These are phyloP conservation scores for Rhodotorula mucilaginosa DNA, from an alignment of 1,284 basidiomycete genomes.

Conservation along the genomic window DNA sequence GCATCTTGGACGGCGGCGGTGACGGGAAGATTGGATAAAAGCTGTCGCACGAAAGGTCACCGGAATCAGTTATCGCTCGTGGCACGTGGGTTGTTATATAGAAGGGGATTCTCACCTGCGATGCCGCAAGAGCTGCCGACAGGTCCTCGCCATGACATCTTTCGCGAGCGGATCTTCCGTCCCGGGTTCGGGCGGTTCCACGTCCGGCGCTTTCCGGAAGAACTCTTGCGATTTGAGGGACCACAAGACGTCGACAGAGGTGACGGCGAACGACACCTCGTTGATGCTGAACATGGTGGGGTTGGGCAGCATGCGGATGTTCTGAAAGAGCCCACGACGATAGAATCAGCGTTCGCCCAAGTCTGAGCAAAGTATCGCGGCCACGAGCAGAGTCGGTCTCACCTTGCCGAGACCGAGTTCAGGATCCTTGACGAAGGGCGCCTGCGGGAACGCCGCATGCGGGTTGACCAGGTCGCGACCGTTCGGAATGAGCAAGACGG, in stretches of 20 bases:
- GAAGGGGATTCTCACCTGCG: slow-evolving; percentile 59
- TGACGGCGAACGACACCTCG: slow-evolving; percentile 72
- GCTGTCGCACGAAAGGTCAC: slow-evolving; percentile 51
- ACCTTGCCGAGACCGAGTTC: slow-evolving; percentile 52
- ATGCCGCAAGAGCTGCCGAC: slow-evolving; percentile 79
- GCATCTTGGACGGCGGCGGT: slow-evolving; percentile 66
- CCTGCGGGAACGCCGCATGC: slow-evolving; percentile 85
- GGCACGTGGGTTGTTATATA: slow-evolving; percentile 9
- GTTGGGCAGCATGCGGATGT: slow-evolving; percentile 78
- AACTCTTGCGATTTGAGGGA: slow-evolving; percentile 83
- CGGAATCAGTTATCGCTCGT: neutral
- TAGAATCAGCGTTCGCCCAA: neutral
- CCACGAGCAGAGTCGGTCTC: slow-evolving; percentile 21
- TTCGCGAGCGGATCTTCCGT: slow-evolving; percentile 54
- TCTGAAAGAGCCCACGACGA: slow-evolving; percentile 52
- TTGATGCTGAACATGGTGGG: slow-evolving; percentile 82
- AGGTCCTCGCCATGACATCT: slow-evolving; percentile 74
- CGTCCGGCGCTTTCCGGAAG: slow-evolving; percentile 66
- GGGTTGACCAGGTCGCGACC: slow-evolving; percentile 73
- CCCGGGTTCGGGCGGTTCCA: slow-evolving; percentile 54
- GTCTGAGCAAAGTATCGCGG: neutral
- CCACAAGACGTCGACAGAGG: slow-evolving; percentile 81
- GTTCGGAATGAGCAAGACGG: slow-evolving; percentile 75
- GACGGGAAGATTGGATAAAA: slow-evolving; percentile 95
- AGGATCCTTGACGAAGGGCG: slow-evolving; percentile 58